A percentile compares a stretch with the other conserved stretches of the same genome.
Conservation (phyloP, 768 basidiomycete genomes). For the Candolleomyces efflorescens region DNA sequence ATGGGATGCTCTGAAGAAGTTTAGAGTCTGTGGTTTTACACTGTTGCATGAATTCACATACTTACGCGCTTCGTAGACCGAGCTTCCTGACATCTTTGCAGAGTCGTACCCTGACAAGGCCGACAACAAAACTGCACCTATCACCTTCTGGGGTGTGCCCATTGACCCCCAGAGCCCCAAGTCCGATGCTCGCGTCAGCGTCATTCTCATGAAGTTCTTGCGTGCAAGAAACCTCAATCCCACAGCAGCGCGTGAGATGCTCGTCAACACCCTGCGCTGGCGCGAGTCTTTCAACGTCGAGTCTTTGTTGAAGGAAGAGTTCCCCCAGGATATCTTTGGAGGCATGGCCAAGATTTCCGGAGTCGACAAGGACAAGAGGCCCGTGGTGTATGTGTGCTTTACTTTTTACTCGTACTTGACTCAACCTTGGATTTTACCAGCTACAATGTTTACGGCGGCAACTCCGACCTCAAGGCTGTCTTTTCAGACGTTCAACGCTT, state of each 20-base stretch:
- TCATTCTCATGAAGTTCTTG: constrained; percentile 78
- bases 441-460: constrained; percentile 78
- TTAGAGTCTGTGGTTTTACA: constrained; percentile 45
- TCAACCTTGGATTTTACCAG: constrained; percentile 27
- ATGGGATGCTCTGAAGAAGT: constrained; percentile 64
- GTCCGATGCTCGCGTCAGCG: constrained; percentile 62
- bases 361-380: constrained; percentile 65
- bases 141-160: constrained; percentile 67
- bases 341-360: constrained; percentile 62
- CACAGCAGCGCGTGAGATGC: constrained; percentile 56
- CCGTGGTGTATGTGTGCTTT: constrained; percentile 53
- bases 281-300: constrained; percentile 62
- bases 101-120: constrained; percentile 59
- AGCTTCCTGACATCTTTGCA: constrained; percentile 50
- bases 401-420: background rate
- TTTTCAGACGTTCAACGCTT: constrained; percentile 76
- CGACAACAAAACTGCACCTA: constrained; percentile 44
- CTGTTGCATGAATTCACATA: background rate
- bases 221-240: constrained; percentile 65
- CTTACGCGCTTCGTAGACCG: constrained; percentile 19
- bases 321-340: constrained; percentile 61
- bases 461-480: constrained; percentile 60
- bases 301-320: constrained; percentile 53
- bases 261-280: constrained; percentile 69
- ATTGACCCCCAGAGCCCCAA: constrained; percentile 54